Percentiles rank a stretch among this genome's conserved stretches.
phyloP scores from a whole-genome alignment of 2,329 filamentous ascomycete species.

The Fusarium sp. region DNA sequence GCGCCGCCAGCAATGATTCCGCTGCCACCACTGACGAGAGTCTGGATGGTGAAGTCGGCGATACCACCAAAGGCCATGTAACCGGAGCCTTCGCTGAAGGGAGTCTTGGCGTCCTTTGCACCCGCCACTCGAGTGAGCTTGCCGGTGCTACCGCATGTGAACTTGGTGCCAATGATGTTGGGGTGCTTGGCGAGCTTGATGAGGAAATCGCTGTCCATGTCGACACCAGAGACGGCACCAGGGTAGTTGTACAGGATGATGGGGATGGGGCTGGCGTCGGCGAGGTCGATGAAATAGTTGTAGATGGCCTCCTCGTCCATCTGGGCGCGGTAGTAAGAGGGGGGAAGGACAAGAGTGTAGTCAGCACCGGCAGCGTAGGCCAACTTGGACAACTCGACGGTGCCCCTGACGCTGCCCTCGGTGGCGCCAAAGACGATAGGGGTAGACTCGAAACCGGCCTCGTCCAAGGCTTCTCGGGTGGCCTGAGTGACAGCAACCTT shows the following conservation, averaged over 20 bases:
- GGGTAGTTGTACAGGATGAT: conserved; percentile 93
- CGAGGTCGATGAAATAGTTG: conserved; percentile 80
- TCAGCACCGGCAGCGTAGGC: conserved; percentile 78
- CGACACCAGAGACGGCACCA: conserved; percentile 85
- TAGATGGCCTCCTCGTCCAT: conserved; percentile 80
- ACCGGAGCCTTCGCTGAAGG: conserved; percentile 67
- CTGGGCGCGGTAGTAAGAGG: conserved; percentile 84
- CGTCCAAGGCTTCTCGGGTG: conserved; percentile 84
- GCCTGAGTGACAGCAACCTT: conserved; percentile 80
- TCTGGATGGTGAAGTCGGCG: conserved; percentile 88
- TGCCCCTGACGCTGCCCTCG: conserved; percentile 83
- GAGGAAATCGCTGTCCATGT: conserved; percentile 90
- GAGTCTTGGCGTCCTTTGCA: conserved; percentile 78
- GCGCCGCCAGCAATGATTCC: conserved; percentile 89
- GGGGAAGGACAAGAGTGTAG: conserved; percentile 82
- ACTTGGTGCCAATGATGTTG: conserved; percentile 90
- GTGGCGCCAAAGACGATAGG: conserved; percentile 86
- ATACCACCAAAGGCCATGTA: conserved; percentile 92
- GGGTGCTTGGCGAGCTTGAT: conserved; percentile 82
- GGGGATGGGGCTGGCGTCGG: conserved; percentile 80
- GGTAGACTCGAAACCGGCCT: conserved; percentile 79
- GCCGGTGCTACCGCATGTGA: conserved; percentile 91
- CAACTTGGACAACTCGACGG: conserved; percentile 79
- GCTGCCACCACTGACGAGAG: conserved; percentile 80
- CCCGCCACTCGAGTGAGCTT: conserved; percentile 86